These are phyloP conservation scores for Zanthoxylum bungeanum DNA, from an alignment of 345 rosid species.

Conservation along the genomic window DNA sequence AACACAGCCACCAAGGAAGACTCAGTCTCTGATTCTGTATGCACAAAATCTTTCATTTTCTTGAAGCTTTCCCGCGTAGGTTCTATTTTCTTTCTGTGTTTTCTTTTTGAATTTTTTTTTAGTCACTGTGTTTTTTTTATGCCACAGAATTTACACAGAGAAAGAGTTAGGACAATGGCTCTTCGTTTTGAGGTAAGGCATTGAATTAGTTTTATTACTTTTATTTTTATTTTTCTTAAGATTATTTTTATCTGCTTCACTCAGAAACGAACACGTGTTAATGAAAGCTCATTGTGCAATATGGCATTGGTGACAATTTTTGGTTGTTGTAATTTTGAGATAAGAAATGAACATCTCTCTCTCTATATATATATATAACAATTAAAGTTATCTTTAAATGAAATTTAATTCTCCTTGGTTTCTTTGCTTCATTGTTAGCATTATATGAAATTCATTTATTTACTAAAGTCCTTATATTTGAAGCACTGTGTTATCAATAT, in stretches of 20 bases:
- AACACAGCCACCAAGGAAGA: conserved; percentile 2
- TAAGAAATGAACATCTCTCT: background rate
- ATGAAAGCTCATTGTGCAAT: background rate
- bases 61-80: background rate
- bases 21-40: background rate
- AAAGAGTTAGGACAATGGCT: conserved; percentile 24
- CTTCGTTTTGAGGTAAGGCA: conserved; percentile 36
- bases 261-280: background rate
- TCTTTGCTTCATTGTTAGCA: background rate
- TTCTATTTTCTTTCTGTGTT: background rate
- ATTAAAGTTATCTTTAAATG: too few relatives aligned
- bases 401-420: too few relatives aligned
- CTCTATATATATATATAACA: too few relatives aligned
- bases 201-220: background rate
- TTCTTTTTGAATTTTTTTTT: background rate
- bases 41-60: background rate
- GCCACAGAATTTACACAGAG: background rate
- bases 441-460: background rate
- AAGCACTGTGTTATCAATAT: background rate
- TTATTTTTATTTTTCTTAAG: background rate
- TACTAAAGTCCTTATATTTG: background rate
- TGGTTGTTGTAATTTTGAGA: background rate
- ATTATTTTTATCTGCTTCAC: background rate
- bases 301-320: background rate
- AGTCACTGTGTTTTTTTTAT: background rate